Percentiles rank a stretch among this genome's conserved stretches.
Evolutionary conservation across 1,139 yeast genomes (phyloP).

Genomic region (Lodderomyces margitis): DNA sequence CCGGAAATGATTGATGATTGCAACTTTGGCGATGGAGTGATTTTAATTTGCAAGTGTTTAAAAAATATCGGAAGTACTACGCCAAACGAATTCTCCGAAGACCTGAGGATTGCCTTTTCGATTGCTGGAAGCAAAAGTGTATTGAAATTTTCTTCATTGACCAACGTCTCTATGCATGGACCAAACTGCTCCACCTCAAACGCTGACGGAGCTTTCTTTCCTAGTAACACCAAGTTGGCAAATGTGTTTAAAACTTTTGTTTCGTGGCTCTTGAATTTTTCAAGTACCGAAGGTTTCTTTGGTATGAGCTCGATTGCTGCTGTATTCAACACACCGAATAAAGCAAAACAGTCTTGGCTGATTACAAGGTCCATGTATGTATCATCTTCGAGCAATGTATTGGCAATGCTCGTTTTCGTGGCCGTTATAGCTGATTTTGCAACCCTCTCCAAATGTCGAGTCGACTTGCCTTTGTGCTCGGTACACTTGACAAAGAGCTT

Average conservation of each 20-base stretch:
- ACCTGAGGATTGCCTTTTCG: slow-evolving; percentile 75
- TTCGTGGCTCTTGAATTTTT: slow-evolving; percentile 21
- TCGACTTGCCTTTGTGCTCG: slow-evolving; percentile 10
- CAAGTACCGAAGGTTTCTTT: slow-evolving; percentile 36
- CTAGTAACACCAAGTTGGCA: slow-evolving; percentile 41
- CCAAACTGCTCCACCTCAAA: slow-evolving; percentile 29
- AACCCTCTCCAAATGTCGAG: slow-evolving; percentile 48
- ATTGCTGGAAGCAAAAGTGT: slow-evolving; percentile 54
- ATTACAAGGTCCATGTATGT: slow-evolving; percentile 13
- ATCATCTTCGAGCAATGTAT: slow-evolving; percentile 12
- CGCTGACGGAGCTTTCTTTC: slow-evolving; percentile 37
- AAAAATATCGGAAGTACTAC: slow-evolving; percentile 51
- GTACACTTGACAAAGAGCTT: slow-evolving; percentile 22
- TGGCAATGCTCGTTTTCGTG: slow-evolving; percentile 28
- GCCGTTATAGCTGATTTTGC: slow-evolving; percentile 41
- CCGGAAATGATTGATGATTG: slow-evolving; percentile 60
- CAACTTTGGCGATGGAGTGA: slow-evolving; percentile 44
- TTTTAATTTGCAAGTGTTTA: slow-evolving; percentile 13
- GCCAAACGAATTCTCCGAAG: slow-evolving; percentile 72
- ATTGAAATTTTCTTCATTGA: slow-evolving; percentile 43
- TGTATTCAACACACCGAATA: slow-evolving; percentile 41
- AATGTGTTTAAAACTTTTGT: slow-evolving; percentile 20
- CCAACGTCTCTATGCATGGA: slow-evolving; percentile 40
- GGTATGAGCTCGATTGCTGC: slow-evolving; percentile 40
- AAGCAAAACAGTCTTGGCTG: slow-evolving; percentile 15